Percentiles rank a stretch among this genome's conserved stretches.
These are phyloP conservation scores for Trametes elegans DNA, from an alignment of 768 basidiomycete species.

Conservation along the genomic window DNA sequence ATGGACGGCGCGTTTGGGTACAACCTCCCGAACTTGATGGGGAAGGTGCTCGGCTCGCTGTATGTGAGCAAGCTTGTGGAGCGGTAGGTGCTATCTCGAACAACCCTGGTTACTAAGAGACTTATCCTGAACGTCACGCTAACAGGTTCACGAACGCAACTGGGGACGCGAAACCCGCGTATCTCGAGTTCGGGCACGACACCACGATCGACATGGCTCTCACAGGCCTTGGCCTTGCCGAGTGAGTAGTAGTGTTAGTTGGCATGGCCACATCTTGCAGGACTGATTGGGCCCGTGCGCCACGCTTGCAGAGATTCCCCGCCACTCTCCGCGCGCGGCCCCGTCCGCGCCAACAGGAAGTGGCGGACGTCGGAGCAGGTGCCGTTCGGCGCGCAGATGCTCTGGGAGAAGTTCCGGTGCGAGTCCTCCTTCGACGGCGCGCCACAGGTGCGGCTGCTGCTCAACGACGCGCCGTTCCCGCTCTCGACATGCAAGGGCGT, in stretches of 20 bases:
- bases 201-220: constrained; percentile 39
- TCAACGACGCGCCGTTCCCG: constrained; percentile 41
- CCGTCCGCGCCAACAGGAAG: constrained; percentile 28
- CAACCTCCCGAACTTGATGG: constrained; percentile 32
- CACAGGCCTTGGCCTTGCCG: constrained; percentile 38
- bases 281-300: too few species aligned
- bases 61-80: constrained; percentile 40
- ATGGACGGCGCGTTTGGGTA: constrained; percentile 40
- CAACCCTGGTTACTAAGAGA: not conserved
- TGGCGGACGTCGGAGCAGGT: constrained; percentile 40
- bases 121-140: not conserved
- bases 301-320: constrained; percentile 31
- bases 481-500: constrained; percentile 33
- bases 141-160: constrained; percentile 36
- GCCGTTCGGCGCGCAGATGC: constrained; percentile 44
- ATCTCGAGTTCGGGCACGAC: constrained; percentile 44
- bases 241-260: constrained; percentile 23
- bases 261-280: too few species aligned
- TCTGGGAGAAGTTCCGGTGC: constrained; percentile 43
- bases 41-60: constrained; percentile 38
- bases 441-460: constrained; percentile 41
- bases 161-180: constrained; percentile 32
- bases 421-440: constrained; percentile 27
- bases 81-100: constrained; percentile 25
- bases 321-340: constrained; percentile 31